Conservation (phyloP, 179 eudicot species). For the Pouteria campechiana region DNA sequence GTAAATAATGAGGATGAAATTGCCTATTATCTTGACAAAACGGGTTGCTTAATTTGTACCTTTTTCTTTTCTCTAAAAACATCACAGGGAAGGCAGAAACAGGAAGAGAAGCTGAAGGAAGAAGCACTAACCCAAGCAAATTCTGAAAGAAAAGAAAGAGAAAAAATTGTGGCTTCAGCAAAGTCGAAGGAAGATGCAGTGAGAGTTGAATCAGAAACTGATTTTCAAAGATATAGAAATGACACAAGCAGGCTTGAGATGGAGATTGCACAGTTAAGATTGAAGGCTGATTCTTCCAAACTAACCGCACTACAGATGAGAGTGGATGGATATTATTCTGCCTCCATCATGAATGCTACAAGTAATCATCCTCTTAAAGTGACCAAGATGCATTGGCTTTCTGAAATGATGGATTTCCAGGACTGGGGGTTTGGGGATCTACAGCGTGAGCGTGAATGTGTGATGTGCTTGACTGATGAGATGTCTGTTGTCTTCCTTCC, state of each 20-base stretch:
- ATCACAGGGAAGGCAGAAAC: slow-evolving; percentile 19
- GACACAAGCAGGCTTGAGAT: slow-evolving; percentile 11
- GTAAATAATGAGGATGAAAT: background rate
- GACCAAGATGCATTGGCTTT: slow-evolving; percentile 9
- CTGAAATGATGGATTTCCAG: too few species aligned
- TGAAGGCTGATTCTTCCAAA: slow-evolving; percentile 7
- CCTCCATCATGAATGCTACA: background rate
- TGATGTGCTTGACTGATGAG: slow-evolving; percentile 33
- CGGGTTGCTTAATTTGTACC: too few species aligned
- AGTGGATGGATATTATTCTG: slow-evolving; percentile 4
- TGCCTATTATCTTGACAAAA: too few species aligned
- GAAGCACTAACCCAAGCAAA: slow-evolving; percentile 1
- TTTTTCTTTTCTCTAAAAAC: too few species aligned
- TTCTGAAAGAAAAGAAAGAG: slow-evolving; percentile 1
- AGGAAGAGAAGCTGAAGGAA: slow-evolving; percentile 16
- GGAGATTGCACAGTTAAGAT: slow-evolving; percentile 8
- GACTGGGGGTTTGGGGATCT: slow-evolving; percentile 3
- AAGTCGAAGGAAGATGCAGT: slow-evolving; percentile 11
- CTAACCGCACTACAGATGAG: slow-evolving; percentile 11
- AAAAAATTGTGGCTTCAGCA: slow-evolving; percentile 1
- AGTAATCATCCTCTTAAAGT: slow-evolving; percentile 1
- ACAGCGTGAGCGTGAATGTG: slow-evolving; percentile 25
- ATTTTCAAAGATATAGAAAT: slow-evolving; percentile 7
- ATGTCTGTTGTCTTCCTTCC: slow-evolving; percentile 30
- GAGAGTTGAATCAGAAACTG: slow-evolving; percentile 7